Percentiles rank a stretch among this genome's conserved stretches.
phyloP scores from a whole-genome alignment of 306 rosid genomes.

The Alnus rubra region DNA sequence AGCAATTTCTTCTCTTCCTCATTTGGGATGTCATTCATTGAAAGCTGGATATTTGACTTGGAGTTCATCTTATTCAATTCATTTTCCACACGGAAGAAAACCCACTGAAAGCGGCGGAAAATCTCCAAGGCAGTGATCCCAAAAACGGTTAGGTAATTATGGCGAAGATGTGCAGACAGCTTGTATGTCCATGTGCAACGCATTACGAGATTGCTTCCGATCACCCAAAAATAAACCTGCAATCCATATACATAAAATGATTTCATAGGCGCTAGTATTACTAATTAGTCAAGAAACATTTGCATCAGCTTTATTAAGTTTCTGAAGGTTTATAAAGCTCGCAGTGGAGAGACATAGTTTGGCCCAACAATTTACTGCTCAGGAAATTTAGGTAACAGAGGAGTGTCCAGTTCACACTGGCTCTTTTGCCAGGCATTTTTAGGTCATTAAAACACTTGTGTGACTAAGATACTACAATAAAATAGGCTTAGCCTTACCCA shows the following conservation, averaged over 20 bases:
- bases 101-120: conserved; percentile 97
- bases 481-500: conserved; percentile 58
- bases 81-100: conserved; percentile 93
- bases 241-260: conserved; percentile 17
- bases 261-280: conserved; percentile 2
- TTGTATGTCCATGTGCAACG: conserved; percentile 99
- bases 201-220: conserved; percentile 83
- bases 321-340: background rate
- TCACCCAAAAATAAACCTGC: conserved; percentile 95
- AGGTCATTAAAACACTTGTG: background rate
- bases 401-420: background rate
- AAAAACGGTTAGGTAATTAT: conserved; percentile 86
- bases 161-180: conserved; percentile 98
- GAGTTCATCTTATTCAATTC: conserved; percentile 83
- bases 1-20: conserved; percentile 76
- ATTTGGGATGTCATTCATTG: conserved; percentile 51
- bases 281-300: background rate
- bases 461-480: conserved; percentile 13
- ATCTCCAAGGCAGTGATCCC: conserved; percentile 83
- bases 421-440: background rate
- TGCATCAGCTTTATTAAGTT: background rate
- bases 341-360: background rate
- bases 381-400: background rate
- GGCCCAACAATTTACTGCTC: background rate
- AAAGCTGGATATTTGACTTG: conserved; percentile 62